Evolutionary conservation across 2,329 filamentous ascomycete species (phyloP), one percentile per base, ranked within the genome.

Genomic region (Sphaerostilbella broomeana): DNA sequence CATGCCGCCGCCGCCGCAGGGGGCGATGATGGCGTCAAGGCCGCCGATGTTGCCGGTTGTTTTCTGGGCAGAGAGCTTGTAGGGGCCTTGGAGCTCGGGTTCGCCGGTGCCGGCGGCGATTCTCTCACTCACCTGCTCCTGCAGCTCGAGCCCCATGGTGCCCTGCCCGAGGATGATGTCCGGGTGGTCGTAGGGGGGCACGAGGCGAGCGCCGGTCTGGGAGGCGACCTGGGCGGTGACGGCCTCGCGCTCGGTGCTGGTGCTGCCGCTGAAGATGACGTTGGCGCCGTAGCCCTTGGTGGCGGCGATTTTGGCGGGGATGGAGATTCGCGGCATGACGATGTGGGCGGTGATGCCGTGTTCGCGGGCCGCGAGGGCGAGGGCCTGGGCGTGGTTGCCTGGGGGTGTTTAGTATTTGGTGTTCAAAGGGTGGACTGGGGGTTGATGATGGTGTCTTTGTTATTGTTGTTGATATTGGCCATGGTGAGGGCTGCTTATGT

Each of bases 311-410:
- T 97, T 97, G 47, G 80, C 81, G n/a, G 84, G 76, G 0, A 85
- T 82, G 41, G 81, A 83, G 56, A 92, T 92, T n/a, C 65, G 60
- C 0, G 90, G 90, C 90, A 97, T 97, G 43, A 97, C 81, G 55
- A 97, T 89, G 65, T 90, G 78, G 0, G 87, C 86, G 9, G 83
- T 81, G 46, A 95, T 80, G 38, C 70, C 66, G 56, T 83, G 77
- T 25, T 81, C 81, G 13, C 70, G 72, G 2, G 90, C 88, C 0
- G 90, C 90, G 35, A 95, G 81, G 2, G 90, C 79, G 41, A 97
- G 79, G 2, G 92, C 90, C 69, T 95, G 88, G 0, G 90, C 90
- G 58, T 97, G 92, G 64, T 97, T 97, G 44, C 90, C 89, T 90
- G 17, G 11, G 18, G n/a, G n/a, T n/a, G n/a, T n/a, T n/a, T n/a